These are phyloP conservation scores for Macrophomina pseudophaseolina DNA, from an alignment of 2,329 filamentous ascomycete genomes.

Conservation along the genomic window DNA sequence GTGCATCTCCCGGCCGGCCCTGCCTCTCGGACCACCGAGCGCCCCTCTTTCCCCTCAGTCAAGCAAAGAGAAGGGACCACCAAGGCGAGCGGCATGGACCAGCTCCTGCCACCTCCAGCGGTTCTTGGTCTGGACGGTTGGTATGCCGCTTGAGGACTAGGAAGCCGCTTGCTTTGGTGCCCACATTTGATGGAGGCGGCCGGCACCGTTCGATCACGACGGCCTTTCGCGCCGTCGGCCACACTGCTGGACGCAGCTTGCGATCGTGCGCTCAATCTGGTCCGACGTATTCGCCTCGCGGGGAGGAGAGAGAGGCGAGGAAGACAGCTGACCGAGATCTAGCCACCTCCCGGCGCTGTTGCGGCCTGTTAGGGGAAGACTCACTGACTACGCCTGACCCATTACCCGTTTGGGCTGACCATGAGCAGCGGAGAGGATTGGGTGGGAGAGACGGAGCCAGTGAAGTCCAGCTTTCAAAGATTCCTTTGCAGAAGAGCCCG, in stretches of 20 bases:
- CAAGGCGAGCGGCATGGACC: background rate
- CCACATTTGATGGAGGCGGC: background rate
- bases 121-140: background rate
- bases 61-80: background rate
- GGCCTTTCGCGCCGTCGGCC: background rate
- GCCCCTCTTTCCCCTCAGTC: background rate
- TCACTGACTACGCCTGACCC: background rate
- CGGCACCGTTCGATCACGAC: conserved; percentile 1
- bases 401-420: background rate
- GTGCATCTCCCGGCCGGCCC: conserved; percentile 17
- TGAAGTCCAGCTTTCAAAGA: background rate
- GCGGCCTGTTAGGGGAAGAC: background rate
- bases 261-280: background rate
- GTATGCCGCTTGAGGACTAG: background rate
- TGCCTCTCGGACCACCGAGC: background rate
- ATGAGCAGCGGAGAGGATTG: background rate
- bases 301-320: background rate
- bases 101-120: background rate
- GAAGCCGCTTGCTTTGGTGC: background rate
- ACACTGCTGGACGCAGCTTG: background rate
- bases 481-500: background rate
- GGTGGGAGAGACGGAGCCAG: background rate
- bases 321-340: background rate
- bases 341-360: background rate
- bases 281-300: background rate